Evolutionary conservation across 2,329 filamentous ascomycete genomes (phyloP), one percentile per base, ranked within the genome.

Genomic region (Cordyceps cateniannulata): DNA sequence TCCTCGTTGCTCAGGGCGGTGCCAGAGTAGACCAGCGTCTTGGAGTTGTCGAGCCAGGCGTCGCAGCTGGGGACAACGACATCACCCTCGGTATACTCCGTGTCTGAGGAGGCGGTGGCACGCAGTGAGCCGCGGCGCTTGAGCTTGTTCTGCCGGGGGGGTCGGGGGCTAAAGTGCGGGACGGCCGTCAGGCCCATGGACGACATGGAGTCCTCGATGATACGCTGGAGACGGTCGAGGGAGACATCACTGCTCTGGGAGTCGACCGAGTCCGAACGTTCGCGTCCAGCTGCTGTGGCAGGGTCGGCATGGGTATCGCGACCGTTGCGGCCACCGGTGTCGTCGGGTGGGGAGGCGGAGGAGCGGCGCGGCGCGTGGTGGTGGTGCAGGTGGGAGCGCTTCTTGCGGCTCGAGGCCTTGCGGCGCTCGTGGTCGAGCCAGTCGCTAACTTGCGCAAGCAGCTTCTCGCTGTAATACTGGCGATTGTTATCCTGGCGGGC

Each of bases 41-140:
- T 95, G 5, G 90, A 89, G 69, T 97, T 97, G 75, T 98, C 93
- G 22, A 98, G 80, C 50, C 87, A 79, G 8, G 85, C 91, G 72
- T 97, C 91, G 66, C 93, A 96, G 65, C 84, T 85, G 1, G 93
- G 93, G 1, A 96, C 91, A n/a, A 90, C 75, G 20, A 85, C 80
- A 64, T 96, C 91, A n/a, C 85, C 85, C 64, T 96, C 93, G 18
- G 85, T 77, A 66, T 88, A 90, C 62, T 98, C 93, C 0, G 92
- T 96, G 67, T 97, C 93, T 0, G 91, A 95, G 4, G 89, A 91
- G 5, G 80, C 81, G 38, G 29, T 12, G 1, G 77, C 75, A 16
- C 77, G 79, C 68, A 76, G 75, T 22, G 72, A 74, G 54, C 65
- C 70, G 44, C 73, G 71, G 68, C 66, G 79, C 67, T 68, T 73